Percentiles rank a stretch among this genome's conserved stretches.
Evolutionary conservation across 306 rosid species (phyloP).

Genomic region (Citrullus colocynthis): DNA sequence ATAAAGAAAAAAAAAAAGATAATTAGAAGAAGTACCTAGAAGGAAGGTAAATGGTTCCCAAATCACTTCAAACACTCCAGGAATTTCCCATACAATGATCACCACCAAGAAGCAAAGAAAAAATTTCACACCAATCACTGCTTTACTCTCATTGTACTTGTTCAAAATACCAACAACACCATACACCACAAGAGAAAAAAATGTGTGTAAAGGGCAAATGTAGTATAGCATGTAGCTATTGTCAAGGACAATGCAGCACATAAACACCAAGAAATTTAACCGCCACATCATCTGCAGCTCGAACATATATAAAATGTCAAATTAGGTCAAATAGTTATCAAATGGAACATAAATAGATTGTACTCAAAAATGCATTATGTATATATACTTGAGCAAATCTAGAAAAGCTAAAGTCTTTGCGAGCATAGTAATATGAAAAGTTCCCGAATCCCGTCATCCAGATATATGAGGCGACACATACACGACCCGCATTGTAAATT

Average conservation of each 20-base stretch:
- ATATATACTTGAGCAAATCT: conserved; percentile 70
- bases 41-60: conserved; percentile 86
- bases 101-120: conserved; percentile 66
- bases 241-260: conserved; percentile 67
- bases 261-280: conserved; percentile 79
- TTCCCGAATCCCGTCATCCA: conserved; percentile 99
- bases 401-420: conserved; percentile 81
- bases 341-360: no score
- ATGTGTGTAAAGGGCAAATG: conserved; percentile 98
- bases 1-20: no score
- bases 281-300: conserved; percentile 93
- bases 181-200: conserved; percentile 89
- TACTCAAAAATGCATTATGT: no score
- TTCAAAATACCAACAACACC: conserved; percentile 71
- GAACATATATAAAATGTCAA: not conserved
- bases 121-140: conserved; percentile 60
- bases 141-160: conserved; percentile 72
- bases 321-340: no score
- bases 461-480: conserved; percentile 82
- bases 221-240: conserved; percentile 86
- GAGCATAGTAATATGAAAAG: conserved; percentile 83
- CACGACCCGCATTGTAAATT: conserved; percentile 66
- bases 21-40: conserved; percentile 27
- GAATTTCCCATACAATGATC: conserved; percentile 78
- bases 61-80: conserved; percentile 73